Conservation (phyloP, 2,329 filamentous ascomycete genomes). For the Pseudogymnoascus sp. region DNA sequence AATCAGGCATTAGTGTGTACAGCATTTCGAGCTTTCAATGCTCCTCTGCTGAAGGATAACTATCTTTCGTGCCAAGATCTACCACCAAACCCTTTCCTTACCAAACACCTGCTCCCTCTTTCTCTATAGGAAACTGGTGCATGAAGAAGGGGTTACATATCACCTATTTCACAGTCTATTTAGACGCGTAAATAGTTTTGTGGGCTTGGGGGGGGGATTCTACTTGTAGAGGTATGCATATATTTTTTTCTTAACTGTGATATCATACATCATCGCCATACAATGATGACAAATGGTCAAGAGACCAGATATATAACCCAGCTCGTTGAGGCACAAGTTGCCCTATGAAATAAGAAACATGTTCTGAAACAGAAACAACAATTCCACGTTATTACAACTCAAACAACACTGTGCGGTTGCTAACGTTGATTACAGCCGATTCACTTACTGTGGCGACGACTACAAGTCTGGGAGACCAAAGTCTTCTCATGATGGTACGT, state of each 20-base stretch:
- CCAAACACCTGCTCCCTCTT: conserved; percentile 8
- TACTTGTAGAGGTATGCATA: conserved; percentile 6
- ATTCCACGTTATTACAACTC: background rate
- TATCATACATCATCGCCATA: background rate
- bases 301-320: conserved; percentile 11
- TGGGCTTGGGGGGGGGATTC: background rate
- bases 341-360: conserved; percentile 9
- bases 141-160: conserved; percentile 10
- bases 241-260: background rate
- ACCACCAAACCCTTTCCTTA: conserved; percentile 8
- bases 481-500: background rate
- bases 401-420: background rate
- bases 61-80: conserved; percentile 10
- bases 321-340: conserved; percentile 7
- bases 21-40: conserved; percentile 10
- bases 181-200: background rate
- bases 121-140: conserved; percentile 3
- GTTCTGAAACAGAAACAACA: background rate
- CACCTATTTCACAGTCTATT: background rate
- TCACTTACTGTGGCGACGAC: background rate
- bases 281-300: conserved; percentile 11
- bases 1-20: conserved; percentile 11
- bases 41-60: conserved; percentile 11
- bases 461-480: background rate
- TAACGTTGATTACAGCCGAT: background rate